phyloP scores from a whole-genome alignment of 768 basidiomycete species.

The Scleroderma citrinum region DNA sequence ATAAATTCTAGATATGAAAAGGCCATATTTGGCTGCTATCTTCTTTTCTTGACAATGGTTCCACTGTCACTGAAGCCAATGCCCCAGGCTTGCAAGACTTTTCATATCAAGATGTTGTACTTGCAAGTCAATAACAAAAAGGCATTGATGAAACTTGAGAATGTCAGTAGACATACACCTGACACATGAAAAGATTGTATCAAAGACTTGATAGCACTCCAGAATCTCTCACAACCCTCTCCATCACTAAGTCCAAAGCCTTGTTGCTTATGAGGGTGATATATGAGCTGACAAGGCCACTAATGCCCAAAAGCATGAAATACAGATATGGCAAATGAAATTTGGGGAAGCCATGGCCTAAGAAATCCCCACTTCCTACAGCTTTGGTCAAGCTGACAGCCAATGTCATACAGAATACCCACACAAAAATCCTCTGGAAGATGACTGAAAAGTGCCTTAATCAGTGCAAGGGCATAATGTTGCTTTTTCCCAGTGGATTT shows the following conservation, averaged over 20 bases:
- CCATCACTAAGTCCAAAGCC: conserved; percentile 24
- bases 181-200: conserved; percentile 15
- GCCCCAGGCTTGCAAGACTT: conserved; percentile 8
- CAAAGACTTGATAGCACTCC: conserved; percentile 17
- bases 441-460: conserved; percentile 13
- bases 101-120: conserved; percentile 12
- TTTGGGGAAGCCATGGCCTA: conserved; percentile 9
- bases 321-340: conserved; percentile 25
- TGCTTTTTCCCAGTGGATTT: conserved; percentile 17
- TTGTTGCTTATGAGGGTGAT: conserved; percentile 27
- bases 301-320: conserved; percentile 34
- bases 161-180: conserved; percentile 9
- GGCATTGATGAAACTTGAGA: conserved; percentile 20
- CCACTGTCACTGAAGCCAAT: conserved; percentile 10
- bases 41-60: conserved; percentile 8
- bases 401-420: conserved; percentile 20
- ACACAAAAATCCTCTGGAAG: conserved; percentile 12
- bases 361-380: conserved; percentile 7
- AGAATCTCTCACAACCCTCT: conserved; percentile 23
- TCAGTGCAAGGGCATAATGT: conserved; percentile 16
- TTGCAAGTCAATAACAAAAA: conserved; percentile 24
- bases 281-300: conserved; percentile 30
- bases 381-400: conserved; percentile 19
- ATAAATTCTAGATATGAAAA: background rate
- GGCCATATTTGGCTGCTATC: background rate